Evolutionary conservation across 495 filamentous ascomycete species (phyloP).

Genomic region (Daldinia childiae): DNA sequence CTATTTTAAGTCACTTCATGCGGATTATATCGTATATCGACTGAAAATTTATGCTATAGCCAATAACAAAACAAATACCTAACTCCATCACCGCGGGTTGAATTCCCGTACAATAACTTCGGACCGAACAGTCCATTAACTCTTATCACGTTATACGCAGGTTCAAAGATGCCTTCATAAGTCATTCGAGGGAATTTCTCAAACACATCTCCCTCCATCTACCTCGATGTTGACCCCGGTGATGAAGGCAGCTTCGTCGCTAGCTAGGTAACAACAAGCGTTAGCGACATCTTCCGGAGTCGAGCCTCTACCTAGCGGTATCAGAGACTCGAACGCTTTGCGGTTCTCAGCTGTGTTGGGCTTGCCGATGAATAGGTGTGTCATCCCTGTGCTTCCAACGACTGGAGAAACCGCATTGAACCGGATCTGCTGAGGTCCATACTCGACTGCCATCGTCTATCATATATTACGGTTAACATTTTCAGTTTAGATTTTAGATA

Average conservation of each 20-base stretch:
- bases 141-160: neutral
- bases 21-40: constrained; percentile 7
- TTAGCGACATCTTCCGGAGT: constrained; percentile 73
- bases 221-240: constrained; percentile 72
- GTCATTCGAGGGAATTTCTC: constrained; percentile 8
- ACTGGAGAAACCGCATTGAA: constrained; percentile 72
- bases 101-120: constrained; percentile 12
- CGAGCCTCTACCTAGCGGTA: constrained; percentile 71
- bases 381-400: constrained; percentile 70
- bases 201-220: constrained; percentile 63
- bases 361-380: constrained; percentile 71
- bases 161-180: neutral
- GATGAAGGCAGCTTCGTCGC: constrained; percentile 73
- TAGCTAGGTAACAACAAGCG: constrained; percentile 72
- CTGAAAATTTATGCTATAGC: constrained; percentile 13
- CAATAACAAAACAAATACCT: constrained; percentile 10
- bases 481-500: too few species aligned
- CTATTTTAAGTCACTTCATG: constrained; percentile 25
- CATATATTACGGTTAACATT: constrained; percentile 13
- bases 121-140: constrained; percentile 15
- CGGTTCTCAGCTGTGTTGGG: constrained; percentile 74
- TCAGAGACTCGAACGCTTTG: constrained; percentile 70
- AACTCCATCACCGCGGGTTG: constrained; percentile 7
- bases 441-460: constrained; percentile 73
- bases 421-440: constrained; percentile 70